Base-by-base conservation (phyloP, 1,139 yeast genomes). In the Sporopachydermia cereana region DNA sequence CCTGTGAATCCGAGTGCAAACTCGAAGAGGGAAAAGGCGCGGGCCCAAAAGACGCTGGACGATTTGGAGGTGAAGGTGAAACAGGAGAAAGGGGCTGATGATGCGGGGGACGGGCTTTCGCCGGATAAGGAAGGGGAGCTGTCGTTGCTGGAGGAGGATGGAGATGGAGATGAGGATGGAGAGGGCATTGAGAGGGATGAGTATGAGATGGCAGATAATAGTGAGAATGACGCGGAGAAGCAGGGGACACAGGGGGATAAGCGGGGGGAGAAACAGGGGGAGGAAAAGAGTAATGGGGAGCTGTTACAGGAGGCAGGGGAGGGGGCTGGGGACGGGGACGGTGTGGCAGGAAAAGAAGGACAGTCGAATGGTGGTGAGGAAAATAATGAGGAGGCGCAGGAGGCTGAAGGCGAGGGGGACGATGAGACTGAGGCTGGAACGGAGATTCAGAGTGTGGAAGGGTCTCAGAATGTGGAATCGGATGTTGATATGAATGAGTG, bases 81-180 rank as follows among this genome's bases (percentile, higher is more conserved):
- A 58, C 50, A 16, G 53, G 47, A 29, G 58, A 53, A n/a, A 59
- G 52, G 9, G 56, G 49, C 9, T 53, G 48, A 24, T 53, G 48
- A 17, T 51, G 45, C 14, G 47, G 48, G 21, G 51, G 42, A 22
- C 22, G 48, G n/a, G n/a, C n/a, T n/a, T n/a, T n/a, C n/a, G n/a
- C n/a, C n/a, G n/a, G n/a, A 49, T 14, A 46, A 47, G 2, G 47
- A 48, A 4, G 56, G 51, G 17, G 50, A 50, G 12, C 55, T 54
- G 20, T 51, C 51, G 2, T 56, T 50, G 2, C 52, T 46, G 9
- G 54, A 49, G 3, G 54, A 48, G 21, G 54, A 50, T 30, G 56
- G 50, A 2, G n/a, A 27, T 12, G 30, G n/a, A 27, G 30, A 12
- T 27, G 30, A 27, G 30, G n/a, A 27, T 12, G 30, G 12, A 27